Base-by-base conservation (phyloP, 805 yeast genomes). In the Priceomyces haplophilus region DNA sequence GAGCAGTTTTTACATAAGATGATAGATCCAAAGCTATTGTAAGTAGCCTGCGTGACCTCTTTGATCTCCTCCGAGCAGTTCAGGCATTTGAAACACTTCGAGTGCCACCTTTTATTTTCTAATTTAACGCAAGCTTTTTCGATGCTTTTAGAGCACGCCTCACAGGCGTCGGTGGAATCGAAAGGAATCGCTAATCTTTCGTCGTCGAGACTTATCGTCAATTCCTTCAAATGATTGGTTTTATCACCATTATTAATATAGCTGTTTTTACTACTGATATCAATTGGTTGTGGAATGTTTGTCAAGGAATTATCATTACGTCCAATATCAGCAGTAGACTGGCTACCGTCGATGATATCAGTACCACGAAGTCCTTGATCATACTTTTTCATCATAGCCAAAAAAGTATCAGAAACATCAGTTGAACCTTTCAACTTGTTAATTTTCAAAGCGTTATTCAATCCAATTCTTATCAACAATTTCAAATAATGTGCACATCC, bases 401-500 rank as follows among this genome's bases (percentile, higher is more conserved):
- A 63, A 53, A 85, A 88, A 35, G 67, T 67, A 41, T 85, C 83
- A 25, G 86, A 67, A 1, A 88, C 85, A 31, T 64, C 69, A 0
- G 83, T 76, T 7, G 85, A 75, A 24, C 78, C 79, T 6, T 76
- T 68, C 3, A 72, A 54, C 50, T 76, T 78, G 59, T 86, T 85
- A 42, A 76, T 69, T 43, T 77, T 82, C n/a, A 93, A 68, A 0
- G 97, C 87, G 50, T 82, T 80, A 45, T 80, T 77, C 33, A 93
- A 73, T 0, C 97, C 93, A 55, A 80, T 80, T 48, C 97, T 72
- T 3, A 91, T 85, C 17, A 93, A 68, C 5, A 91, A 72, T 61
- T 93, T 93, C 54, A 93, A 71, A 62, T 89, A 91, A 59, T 93
- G 98, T 0, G 99, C 97, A 52, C 91, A 69, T 0, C 95, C 89